Evolutionary conservation across 192 early-diverging fungal genomes (phyloP), one percentile per base, ranked within the genome.

Genomic region (Backusella parvicylindrica): DNA sequence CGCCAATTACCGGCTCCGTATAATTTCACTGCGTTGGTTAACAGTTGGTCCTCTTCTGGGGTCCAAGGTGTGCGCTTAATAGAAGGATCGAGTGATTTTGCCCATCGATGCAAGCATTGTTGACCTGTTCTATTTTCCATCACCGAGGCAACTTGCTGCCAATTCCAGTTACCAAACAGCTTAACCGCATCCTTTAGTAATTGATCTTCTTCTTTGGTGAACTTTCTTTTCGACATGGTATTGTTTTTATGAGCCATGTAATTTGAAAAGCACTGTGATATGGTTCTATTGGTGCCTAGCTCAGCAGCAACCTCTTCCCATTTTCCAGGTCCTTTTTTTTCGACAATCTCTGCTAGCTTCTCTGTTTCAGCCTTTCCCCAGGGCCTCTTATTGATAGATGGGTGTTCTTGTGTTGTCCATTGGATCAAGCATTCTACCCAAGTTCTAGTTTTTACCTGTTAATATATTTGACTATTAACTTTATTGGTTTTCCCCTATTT

Each of bases 351-450:
- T 0, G 65, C 76, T 36, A 94, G 77, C 33, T 77, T 74, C 30
- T 60, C 56, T 53, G 86, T 77, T 79, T 94, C 93, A n/a, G 73
- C 36, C 26, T 83, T 83, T 6, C 85, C 81, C 93, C 93, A 94
- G 28, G 86, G 85, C 28, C 63, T 77, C 71, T 89, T 91, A 80
- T 94, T 93, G 79, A 94, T 92, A 12, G 84, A 83, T 4, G 93
- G 93, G 77, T 94, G 93, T 60, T 93, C 92, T 56, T 91, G 90
- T 26, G 84, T 87, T 18, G 90, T 91, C 91, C 92, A 94, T 80
- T 92, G 92, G 69, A 93, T 94, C 43, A 90, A 78, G 69, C 92
- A 94, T 78, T 94, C 91, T n/a, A 84, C 84, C 1, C 90, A 74
- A 26, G 84, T 87, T 71, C 89, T 83, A 40, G 87, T 83, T 21